These are phyloP conservation scores for Lichtheimia ramosa DNA, from an alignment of 371 early-diverging fungal species.

Conservation along the genomic window DNA sequence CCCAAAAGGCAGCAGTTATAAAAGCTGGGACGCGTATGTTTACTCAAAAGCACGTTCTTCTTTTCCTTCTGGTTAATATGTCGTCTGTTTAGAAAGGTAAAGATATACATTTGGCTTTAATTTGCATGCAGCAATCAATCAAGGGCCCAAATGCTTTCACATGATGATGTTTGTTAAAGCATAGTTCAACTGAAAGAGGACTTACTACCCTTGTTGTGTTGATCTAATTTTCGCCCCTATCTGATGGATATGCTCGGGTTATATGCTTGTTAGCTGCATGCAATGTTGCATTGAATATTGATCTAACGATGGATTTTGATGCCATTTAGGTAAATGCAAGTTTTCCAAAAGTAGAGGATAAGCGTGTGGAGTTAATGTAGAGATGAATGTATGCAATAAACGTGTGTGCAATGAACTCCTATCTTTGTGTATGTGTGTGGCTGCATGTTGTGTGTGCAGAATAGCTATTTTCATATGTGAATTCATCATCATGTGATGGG, in stretches of 20 bases:
- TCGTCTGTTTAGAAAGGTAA: too few species aligned
- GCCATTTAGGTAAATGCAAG: background rate
- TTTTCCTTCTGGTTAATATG: too few species aligned
- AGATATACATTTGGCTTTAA: too few species aligned
- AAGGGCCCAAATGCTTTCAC: background rate
- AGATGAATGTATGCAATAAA: constrained; percentile 1
- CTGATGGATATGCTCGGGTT: constrained; percentile 1
- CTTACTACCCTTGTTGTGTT: constrained; percentile 6
- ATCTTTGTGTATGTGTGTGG: too few species aligned
- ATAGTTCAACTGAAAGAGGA: constrained; percentile 13
- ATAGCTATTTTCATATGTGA: too few species aligned
- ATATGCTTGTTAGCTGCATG: background rate
- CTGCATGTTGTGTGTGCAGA: too few species aligned
- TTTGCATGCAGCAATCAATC: too few species aligned
- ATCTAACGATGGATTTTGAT: background rate
- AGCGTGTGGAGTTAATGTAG: constrained; percentile 1
- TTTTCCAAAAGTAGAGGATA: background rate
- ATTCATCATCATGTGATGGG: background rate
- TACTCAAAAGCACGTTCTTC: too few species aligned
- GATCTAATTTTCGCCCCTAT: constrained; percentile 13
- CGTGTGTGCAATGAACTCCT: background rate
- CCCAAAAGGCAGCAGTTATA: too few species aligned
- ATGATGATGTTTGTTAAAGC: constrained; percentile 11
- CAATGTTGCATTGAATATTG: background rate
- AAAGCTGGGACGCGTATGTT: too few species aligned